Conservation (phyloP, 176 grass and related monocot genomes). For the Oryza meridionalis region DNA sequence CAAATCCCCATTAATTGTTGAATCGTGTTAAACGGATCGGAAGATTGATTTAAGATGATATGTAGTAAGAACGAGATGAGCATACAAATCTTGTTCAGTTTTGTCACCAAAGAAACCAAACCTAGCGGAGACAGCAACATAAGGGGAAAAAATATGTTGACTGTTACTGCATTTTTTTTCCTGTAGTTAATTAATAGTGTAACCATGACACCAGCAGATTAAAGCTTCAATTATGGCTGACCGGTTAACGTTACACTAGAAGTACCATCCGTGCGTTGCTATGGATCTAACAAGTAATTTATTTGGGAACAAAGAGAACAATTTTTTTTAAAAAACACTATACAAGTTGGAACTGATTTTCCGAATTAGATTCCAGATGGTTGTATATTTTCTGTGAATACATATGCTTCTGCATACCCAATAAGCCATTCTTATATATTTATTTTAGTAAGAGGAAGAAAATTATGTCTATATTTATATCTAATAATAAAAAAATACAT, state of each 20-base stretch:
- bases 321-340: too few species aligned
- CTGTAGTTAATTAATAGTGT: background rate
- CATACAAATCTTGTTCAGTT: background rate
- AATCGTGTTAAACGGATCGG: background rate
- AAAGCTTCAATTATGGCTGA: background rate
- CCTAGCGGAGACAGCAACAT: background rate
- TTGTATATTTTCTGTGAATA: too few species aligned
- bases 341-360: too few species aligned
- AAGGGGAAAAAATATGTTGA: background rate
- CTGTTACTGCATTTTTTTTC: background rate
- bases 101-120: background rate
- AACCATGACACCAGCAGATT: background rate
- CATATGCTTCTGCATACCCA: too few species aligned
- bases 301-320: too few species aligned
- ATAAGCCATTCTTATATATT: too few species aligned
- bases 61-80: background rate
- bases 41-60: background rate
- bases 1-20: constrained; percentile 27
- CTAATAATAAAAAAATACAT: too few species aligned
- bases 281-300: too few species aligned
- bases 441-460: too few species aligned
- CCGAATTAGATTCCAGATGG: too few species aligned
- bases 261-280: too few species aligned
- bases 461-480: too few species aligned
- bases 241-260: background rate